A percentile compares a stretch with the other conserved stretches of the same genome.
Conservation (phyloP, 2,329 filamentous ascomycete species). For the Colletotrichum nymphaeae region DNA sequence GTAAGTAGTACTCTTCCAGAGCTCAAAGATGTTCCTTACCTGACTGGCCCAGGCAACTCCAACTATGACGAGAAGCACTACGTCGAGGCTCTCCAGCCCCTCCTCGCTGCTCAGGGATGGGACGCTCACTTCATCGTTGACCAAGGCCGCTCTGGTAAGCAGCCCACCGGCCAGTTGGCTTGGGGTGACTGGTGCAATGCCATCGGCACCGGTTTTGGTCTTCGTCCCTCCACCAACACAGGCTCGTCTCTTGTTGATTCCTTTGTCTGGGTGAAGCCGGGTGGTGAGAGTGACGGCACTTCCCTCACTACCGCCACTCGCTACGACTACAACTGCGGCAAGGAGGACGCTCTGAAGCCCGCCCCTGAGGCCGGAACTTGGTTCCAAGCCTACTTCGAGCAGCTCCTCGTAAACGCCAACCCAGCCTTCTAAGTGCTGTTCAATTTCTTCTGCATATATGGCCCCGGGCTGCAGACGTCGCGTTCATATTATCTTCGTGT, state of each 20-base stretch:
- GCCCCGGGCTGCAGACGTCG: neutral
- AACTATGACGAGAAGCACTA: constrained; percentile 69
- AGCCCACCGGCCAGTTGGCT: constrained; percentile 69
- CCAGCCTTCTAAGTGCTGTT: constrained; percentile 53
- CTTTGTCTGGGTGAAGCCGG: constrained; percentile 79
- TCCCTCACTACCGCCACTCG: constrained; percentile 59
- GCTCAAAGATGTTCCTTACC: neutral
- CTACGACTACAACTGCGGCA: constrained; percentile 67
- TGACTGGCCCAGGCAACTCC: constrained; percentile 52
- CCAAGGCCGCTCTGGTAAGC: constrained; percentile 58
- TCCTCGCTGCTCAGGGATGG: constrained; percentile 63
- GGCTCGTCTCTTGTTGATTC: constrained; percentile 70
- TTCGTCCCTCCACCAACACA: constrained; percentile 72
- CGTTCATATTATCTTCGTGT: constrained; percentile 1
- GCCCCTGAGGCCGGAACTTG: constrained; percentile 78
- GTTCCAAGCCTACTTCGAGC: constrained; percentile 72
- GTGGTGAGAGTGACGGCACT: constrained; percentile 66
- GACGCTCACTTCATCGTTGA: constrained; percentile 61
- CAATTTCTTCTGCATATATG: neutral
- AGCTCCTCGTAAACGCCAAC: constrained; percentile 66
- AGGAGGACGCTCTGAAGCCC: constrained; percentile 66
- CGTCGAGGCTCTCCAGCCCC: constrained; percentile 71
- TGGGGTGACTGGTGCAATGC: constrained; percentile 80
- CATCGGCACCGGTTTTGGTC: constrained; percentile 71
- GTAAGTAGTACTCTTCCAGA: constrained; percentile 34